Evolutionary conservation across 2,329 filamentous ascomycete genomes (phyloP).

Genomic region (Colletotrichum theobromicola): DNA sequence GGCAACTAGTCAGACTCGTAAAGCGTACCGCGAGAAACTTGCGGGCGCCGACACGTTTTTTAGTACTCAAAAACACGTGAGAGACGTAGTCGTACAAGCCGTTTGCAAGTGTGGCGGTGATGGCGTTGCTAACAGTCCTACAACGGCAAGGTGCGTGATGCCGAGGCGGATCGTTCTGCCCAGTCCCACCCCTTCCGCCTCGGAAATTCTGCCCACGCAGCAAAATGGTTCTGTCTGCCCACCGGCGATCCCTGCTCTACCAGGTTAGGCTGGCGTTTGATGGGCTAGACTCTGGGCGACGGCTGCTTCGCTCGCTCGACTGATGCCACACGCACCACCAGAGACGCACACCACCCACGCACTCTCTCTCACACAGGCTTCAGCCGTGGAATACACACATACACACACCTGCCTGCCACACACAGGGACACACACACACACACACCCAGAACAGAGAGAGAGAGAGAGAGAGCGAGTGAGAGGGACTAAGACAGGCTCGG

Average conservation of each 20-base stretch:
- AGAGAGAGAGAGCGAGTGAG: too few species aligned
- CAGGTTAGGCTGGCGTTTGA: constrained; percentile 11
- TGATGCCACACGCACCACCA: constrained; percentile 1
- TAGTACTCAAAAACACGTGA: neutral
- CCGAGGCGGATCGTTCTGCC: constrained; percentile 15
- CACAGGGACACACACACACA: neutral
- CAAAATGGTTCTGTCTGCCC: constrained; percentile 15
- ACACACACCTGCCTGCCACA: neutral
- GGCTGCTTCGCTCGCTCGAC: neutral
- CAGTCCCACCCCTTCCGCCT: constrained; percentile 12
- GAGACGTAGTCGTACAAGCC: neutral
- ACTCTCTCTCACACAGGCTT: neutral
- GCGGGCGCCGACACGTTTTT: neutral
- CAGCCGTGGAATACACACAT: neutral
- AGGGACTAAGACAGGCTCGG: constrained; percentile 14
- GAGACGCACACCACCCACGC: neutral
- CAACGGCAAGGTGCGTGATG: constrained; percentile 3
- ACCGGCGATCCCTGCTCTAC: constrained; percentile 6
- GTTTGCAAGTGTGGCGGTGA: constrained; percentile 10
- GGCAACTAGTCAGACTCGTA: neutral
- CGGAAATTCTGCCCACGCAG: constrained; percentile 20
- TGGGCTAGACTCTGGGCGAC: constrained; percentile 16
- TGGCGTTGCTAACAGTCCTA: neutral
- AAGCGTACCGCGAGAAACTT: neutral
- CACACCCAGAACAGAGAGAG: neutral